phyloP scores from a whole-genome alignment of 2,329 filamentous ascomycete species.

The Alternaria arbusti region DNA sequence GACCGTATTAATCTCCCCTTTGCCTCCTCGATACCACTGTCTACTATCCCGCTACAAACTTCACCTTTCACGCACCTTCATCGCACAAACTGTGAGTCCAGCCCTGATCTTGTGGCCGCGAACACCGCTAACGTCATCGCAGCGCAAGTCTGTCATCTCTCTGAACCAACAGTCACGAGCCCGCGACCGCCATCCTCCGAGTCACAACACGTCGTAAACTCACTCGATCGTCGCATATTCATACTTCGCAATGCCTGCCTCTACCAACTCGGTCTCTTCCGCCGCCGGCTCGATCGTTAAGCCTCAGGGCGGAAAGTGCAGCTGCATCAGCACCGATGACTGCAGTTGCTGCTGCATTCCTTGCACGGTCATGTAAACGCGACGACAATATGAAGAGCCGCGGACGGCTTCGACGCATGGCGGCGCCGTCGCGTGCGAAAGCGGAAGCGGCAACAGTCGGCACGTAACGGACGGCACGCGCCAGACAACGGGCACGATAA shows the following conservation, averaged over 20 bases:
- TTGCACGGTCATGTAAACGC: constrained; percentile 47
- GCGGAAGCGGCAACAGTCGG: not conserved
- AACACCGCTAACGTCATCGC: not conserved
- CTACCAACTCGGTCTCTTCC: constrained; percentile 40
- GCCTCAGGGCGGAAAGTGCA: constrained; percentile 40
- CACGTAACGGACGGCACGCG: not conserved
- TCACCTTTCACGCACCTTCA: not conserved
- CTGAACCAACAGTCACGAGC: not conserved
- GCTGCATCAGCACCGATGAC: constrained; percentile 38
- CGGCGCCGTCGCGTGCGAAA: not conserved
- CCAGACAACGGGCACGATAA: not conserved
- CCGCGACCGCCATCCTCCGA: not conserved
- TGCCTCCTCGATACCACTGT: constrained; percentile 1
- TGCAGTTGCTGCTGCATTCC: constrained; percentile 46
- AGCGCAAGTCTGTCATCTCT: not conserved
- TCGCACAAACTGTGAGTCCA: not conserved
- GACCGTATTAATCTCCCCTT: constrained; percentile 16
- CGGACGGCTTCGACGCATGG: not conserved
- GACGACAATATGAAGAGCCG: not conserved
- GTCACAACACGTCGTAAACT: not conserved
- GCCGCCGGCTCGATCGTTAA: constrained; percentile 43
- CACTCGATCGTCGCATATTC: not conserved
- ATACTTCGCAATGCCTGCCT: constrained; percentile 37
- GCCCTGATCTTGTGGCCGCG: not conserved
- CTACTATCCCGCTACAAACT: not conserved